Base-by-base conservation (phyloP, 768 basidiomycete species). In the Suillus fuscotomentosus region DNA sequence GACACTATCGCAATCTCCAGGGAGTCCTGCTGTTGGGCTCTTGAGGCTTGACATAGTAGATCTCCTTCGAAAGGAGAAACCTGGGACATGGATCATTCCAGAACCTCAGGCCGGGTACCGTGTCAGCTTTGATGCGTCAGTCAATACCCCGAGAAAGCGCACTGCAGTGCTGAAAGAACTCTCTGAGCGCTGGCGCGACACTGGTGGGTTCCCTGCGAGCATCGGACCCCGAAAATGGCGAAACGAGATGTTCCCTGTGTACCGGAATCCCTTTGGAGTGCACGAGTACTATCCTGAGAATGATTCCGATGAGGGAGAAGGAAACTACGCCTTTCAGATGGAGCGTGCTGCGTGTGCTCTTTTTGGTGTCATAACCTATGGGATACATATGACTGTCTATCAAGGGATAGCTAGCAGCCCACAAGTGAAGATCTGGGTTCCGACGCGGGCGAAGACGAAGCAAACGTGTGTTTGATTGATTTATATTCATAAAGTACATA, bases 281-380 rank as follows among this genome's bases (percentile, higher is more conserved):
- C 73, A 70, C 64, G 81, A 80, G 61, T 68, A 62, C 66, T 77
- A 62, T 50, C 67, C 48, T 55, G 68, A 70, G 39, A 75, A 71
- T 5, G 74, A 74, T 42, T 75, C 72, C 20, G 73, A 76, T 42
- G 65, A 67, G 17, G 67, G 15, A 31, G 4, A 10, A 4, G 50
- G 81, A 20, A 92, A 94, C 73, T 91, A 83, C 64, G 92, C 86
- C 24, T 97, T 99, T 75, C 85, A 88, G 73, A 85, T 99, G 84
- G 97, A 99, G 75, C 85, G 97, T 45, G 83, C 92, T 1, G 95
- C 94, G 3, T 94, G 92, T 73, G 85, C 90, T 0, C 78, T 99
- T 42, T 98, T 99, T 70, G 95, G 97, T 3, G 75, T 96, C 7
- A 83, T 93, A 60, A 97, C 96, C 0, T 95, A 92, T 70, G 97